Evolutionary conservation across 2,329 filamentous ascomycete genomes (phyloP), one percentile per base, ranked within the genome.

Genomic region (Fusarium cicatricum): DNA sequence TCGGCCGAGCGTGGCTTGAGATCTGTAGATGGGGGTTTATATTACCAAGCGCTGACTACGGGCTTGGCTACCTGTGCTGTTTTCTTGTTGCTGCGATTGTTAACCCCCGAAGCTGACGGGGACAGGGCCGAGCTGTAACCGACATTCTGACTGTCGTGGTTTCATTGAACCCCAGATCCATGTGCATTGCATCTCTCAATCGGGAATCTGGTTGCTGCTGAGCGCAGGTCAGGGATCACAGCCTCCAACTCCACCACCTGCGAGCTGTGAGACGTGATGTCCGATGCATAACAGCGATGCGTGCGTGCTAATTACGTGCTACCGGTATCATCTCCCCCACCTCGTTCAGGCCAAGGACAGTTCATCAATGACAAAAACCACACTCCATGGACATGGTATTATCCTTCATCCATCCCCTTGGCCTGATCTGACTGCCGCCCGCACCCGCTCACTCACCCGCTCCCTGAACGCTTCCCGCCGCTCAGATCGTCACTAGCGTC

Each of bases 171-270:
- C 56, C 44, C 32, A 38, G 59, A 52, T 57, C 41, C 53, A 57
- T 62, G 48, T 32, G 56, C n/a, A n/a, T n/a, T n/a, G n/a, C 51
- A 60, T 56, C 50, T 54, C 58, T 62, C 34, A 55, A 62, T 62
- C 49, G 41, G 55, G 59, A 36, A 47, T 51, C 50, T 43, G 48
- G 11, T 26, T 47, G 33, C 29, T 39, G 14, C 19, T 44, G 11
- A 23, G 39, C 31, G 32, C 52, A 32, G 19, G 21, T 23, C 19
- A 38, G 21, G 36, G 36, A n/a, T n/a, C n/a, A n/a, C n/a, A n/a
- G n/a, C n/a, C n/a, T n/a, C n/a, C n/a, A n/a, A n/a, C n/a, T n/a
- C n/a, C n/a, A n/a, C n/a, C n/a, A n/a, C n/a, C n/a, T n/a, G n/a
- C n/a, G n/a, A n/a, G n/a, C n/a, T n/a, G n/a, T n/a, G n/a, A n/a